Evolutionary conservation across 306 rosid species (phyloP).

Genomic region (Vachellia pachyceras): DNA sequence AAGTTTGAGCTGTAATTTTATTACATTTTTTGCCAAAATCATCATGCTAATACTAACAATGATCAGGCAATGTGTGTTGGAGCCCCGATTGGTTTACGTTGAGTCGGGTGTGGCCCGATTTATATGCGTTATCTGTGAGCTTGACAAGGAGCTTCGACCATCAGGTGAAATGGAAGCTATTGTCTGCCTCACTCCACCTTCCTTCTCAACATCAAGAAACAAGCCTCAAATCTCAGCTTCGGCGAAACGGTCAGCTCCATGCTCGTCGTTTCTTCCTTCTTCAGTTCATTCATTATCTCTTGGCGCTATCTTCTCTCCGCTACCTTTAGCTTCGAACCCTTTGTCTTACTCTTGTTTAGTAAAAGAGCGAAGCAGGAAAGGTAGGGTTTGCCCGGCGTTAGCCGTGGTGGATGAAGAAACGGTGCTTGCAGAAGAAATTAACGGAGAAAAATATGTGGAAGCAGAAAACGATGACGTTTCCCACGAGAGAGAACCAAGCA

Average conservation of each 20-base stretch:
- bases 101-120: background rate
- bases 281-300: background rate
- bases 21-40: too few species aligned
- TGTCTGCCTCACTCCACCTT: background rate
- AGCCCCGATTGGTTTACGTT: background rate
- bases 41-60: background rate
- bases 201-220: background rate
- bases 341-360: slow-evolving; percentile 6
- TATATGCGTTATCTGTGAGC: background rate
- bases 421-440: slow-evolving; percentile 6
- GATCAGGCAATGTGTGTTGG: background rate
- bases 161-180: slow-evolving; percentile 23
- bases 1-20: background rate
- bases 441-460: slow-evolving; percentile 20
- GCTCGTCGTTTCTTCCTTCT: background rate
- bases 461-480: slow-evolving; percentile 36
- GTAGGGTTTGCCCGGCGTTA: slow-evolving; percentile 30
- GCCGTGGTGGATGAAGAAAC: slow-evolving; percentile 42
- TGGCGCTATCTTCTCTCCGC: background rate
- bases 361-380: background rate
- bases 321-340: background rate
- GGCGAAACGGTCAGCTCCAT: background rate
- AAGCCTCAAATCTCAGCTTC: background rate
- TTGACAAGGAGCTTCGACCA: background rate
- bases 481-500: slow-evolving; percentile 25